A percentile compares a stretch with the other conserved stretches of the same genome.
Conservation (phyloP, 108 stramenopile species). For the Skeletonema costatum region DNA sequence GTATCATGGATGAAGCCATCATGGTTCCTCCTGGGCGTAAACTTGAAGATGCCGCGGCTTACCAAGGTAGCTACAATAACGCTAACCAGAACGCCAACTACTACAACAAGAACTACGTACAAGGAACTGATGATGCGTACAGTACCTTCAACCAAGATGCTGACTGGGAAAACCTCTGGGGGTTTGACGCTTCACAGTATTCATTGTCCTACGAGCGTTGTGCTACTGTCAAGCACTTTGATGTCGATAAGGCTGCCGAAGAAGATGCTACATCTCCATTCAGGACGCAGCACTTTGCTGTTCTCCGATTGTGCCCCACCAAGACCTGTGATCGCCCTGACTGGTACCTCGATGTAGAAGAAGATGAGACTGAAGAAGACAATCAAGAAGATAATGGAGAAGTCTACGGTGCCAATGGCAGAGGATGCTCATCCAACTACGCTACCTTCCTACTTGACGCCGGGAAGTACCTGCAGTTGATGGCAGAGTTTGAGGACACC, state of each 20-base stretch:
- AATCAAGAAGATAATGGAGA: background rate
- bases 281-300: slow-evolving; percentile 71
- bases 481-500: slow-evolving; percentile 60
- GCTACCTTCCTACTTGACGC: slow-evolving; percentile 80
- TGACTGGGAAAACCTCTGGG: slow-evolving; percentile 32
- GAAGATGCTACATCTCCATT: slow-evolving; percentile 57
- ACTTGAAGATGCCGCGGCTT: background rate
- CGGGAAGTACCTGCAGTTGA: slow-evolving; percentile 69
- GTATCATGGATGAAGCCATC: background rate
- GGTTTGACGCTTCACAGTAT: slow-evolving; percentile 67
- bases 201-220: slow-evolving; percentile 84
- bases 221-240: slow-evolving; percentile 48
- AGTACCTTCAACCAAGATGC: background rate
- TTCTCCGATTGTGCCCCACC: slow-evolving; percentile 81
- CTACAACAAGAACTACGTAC: background rate
- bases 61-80: background rate
- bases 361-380: background rate
- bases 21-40: background rate
- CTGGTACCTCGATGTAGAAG: background rate
- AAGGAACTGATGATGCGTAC: slow-evolving; percentile 23
- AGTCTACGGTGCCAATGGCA: slow-evolving; percentile 42
- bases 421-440: slow-evolving; percentile 66
- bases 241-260: slow-evolving; percentile 47
- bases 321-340: slow-evolving; percentile 47
- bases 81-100: background rate